Percentiles rank a stretch among this genome's conserved stretches.
phyloP scores from a whole-genome alignment of 805 yeast genomes.

The Brettanomyces nanus region DNA sequence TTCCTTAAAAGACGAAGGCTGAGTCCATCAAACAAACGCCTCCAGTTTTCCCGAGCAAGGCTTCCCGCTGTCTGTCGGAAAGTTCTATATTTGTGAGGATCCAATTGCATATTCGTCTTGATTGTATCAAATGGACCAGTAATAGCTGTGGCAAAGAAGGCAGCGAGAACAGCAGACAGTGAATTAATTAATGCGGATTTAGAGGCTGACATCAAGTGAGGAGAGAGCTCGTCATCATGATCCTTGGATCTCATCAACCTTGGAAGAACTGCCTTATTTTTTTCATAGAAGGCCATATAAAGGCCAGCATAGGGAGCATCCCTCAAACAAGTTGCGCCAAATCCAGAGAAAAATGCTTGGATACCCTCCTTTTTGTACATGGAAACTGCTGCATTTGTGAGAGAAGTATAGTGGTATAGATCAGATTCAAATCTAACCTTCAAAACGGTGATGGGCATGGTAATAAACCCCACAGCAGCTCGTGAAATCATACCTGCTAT shows the following conservation, averaged over 20 bases:
- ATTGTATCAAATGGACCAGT: constrained; percentile 96
- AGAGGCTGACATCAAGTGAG: constrained; percentile 11
- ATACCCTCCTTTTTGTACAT: constrained; percentile 48
- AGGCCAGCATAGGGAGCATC: constrained; percentile 97
- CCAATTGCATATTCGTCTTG: constrained; percentile 82
- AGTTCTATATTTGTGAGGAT: constrained; percentile 38
- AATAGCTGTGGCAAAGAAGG: constrained; percentile 69
- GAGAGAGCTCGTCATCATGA: neutral
- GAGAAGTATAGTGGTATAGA: constrained; percentile 57
- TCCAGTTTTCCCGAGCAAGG: constrained; percentile 39
- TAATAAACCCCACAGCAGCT: constrained; percentile 71
- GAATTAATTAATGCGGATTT: constrained; percentile 53
- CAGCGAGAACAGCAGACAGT: constrained; percentile 69
- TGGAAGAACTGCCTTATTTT: constrained; percentile 54
- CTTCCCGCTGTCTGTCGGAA: constrained; percentile 31
- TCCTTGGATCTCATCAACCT: constrained; percentile 12
- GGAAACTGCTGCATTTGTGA: constrained; percentile 49
- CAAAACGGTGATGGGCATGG: constrained; percentile 91
- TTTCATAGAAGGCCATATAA: constrained; percentile 79
- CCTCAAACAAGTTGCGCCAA: constrained; percentile 75
- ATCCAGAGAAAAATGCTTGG: constrained; percentile 77
- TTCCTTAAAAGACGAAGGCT: constrained; percentile 75
- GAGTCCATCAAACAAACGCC: constrained; percentile 73
- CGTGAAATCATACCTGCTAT: constrained; percentile 72
- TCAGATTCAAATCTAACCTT: constrained; percentile 88